These are phyloP conservation scores for Parmales sp. DNA, from an alignment of 108 stramenopile genomes.

Conservation along the genomic window DNA sequence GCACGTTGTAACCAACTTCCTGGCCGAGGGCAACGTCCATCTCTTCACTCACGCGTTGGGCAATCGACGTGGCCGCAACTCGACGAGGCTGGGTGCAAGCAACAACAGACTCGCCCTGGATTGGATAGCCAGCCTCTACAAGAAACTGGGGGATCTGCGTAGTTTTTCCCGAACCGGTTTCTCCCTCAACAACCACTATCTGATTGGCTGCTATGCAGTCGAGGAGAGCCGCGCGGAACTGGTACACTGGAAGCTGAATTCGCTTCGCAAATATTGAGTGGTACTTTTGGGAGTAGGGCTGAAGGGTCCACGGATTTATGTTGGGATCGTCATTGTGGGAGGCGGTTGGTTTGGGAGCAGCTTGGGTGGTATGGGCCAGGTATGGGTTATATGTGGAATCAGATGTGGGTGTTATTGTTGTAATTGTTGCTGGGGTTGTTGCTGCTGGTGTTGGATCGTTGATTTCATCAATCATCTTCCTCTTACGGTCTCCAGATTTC, in stretches of 20 bases:
- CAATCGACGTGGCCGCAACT: constrained; percentile 96
- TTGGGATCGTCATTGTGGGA: background rate
- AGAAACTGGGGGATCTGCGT: constrained; percentile 71
- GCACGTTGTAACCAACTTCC: constrained; percentile 97
- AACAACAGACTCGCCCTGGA: constrained; percentile 50
- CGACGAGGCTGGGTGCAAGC: constrained; percentile 98
- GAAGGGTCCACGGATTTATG: constrained; percentile 79
- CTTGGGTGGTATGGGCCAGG: too few relatives aligned
- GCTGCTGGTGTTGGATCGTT: too few relatives aligned
- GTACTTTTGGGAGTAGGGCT: constrained; percentile 41
- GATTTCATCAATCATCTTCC: too few relatives aligned
- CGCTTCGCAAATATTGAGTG: constrained; percentile 61
- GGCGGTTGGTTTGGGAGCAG: too few relatives aligned
- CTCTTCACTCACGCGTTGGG: constrained; percentile 93
- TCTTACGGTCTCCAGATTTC: too few relatives aligned
- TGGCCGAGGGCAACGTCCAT: constrained; percentile 93
- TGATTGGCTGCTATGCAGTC: constrained; percentile 78
- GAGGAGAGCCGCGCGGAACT: constrained; percentile 80
- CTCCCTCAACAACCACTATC: constrained; percentile 90
- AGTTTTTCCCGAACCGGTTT: constrained; percentile 93
- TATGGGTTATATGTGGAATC: too few relatives aligned
- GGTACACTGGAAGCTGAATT: constrained; percentile 83
- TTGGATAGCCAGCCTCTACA: constrained; percentile 58
- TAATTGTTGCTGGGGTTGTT: too few relatives aligned
- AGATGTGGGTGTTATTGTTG: too few relatives aligned